Percentiles rank a stretch among this genome's conserved stretches.
Conservation (phyloP, 2,329 filamentous ascomycete species). For the Cytospora schulzeri region DNA sequence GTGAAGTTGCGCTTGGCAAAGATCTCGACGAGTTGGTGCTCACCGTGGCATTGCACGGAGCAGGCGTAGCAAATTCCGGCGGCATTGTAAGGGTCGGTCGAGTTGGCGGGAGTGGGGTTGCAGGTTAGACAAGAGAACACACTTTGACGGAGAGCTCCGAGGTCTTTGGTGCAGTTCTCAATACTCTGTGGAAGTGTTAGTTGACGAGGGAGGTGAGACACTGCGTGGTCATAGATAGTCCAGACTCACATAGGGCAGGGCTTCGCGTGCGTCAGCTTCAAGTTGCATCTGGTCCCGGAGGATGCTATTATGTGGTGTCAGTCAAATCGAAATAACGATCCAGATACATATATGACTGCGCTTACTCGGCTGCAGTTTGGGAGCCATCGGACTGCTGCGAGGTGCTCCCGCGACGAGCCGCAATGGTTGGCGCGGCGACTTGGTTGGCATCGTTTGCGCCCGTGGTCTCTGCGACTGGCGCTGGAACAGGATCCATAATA, state of each 20-base stretch:
- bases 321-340: neutral
- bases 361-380: conserved; percentile 72
- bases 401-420: conserved; percentile 58
- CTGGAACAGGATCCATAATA: conserved; percentile 42
- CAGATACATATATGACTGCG: too few relatives aligned
- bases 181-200: conserved; percentile 67
- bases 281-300: conserved; percentile 87
- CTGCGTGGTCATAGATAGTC: neutral
- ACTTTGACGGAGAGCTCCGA: conserved; percentile 83
- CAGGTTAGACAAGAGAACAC: conserved; percentile 94
- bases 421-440: conserved; percentile 43
- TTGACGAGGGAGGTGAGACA: neutral
- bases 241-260: conserved; percentile 80
- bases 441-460: conserved; percentile 32
- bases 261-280: conserved; percentile 93
- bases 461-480: conserved; percentile 35
- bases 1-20: conserved; percentile 95
- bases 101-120: conserved; percentile 72
- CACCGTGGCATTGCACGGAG: conserved; percentile 94
- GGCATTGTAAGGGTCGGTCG: conserved; percentile 64
- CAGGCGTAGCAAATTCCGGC: conserved; percentile 96
- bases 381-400: conserved; percentile 66
- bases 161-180: conserved; percentile 86
- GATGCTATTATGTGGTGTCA: conserved; percentile 61
- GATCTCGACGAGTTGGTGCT: conserved; percentile 91